phyloP scores from a whole-genome alignment of 2,329 filamentous ascomycete species.

The Verticillium albo-atrum region DNA sequence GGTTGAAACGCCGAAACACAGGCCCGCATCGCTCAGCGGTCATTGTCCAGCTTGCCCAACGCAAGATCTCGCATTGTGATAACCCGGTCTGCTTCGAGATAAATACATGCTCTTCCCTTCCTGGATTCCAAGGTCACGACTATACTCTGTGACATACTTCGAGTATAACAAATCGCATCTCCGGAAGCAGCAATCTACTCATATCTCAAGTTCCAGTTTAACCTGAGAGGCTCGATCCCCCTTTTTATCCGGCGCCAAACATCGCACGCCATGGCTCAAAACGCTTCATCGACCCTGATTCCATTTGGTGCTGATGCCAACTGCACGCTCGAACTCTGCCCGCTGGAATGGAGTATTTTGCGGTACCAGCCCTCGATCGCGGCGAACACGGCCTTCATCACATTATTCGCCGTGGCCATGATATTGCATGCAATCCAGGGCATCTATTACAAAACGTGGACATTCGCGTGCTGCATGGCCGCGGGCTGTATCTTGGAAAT shows the following conservation, averaged over 20 bases:
- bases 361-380: conserved; percentile 33
- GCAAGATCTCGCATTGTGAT: neutral
- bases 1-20: neutral
- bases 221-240: neutral
- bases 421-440: conserved; percentile 35
- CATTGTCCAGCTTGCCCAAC: neutral
- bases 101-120: no score
- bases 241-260: no score
- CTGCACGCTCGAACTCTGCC: conserved; percentile 42
- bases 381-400: conserved; percentile 30
- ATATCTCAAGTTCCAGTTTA: no score
- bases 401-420: conserved; percentile 36
- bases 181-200: no score
- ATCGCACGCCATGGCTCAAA: neutral
- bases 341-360: conserved; percentile 33
- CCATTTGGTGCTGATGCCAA: conserved; percentile 37
- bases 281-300: conserved; percentile 1
- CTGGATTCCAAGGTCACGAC: no score
- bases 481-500: conserved; percentile 52
- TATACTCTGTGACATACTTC: no score
- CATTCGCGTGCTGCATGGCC: conserved; percentile 44
- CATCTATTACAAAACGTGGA: conserved; percentile 34
- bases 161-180: no score
- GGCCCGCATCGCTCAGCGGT: neutral
- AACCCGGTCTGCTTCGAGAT: no score